Evolutionary conservation across 768 basidiomycete genomes (phyloP).

Genomic region (Trametes cubensis): DNA sequence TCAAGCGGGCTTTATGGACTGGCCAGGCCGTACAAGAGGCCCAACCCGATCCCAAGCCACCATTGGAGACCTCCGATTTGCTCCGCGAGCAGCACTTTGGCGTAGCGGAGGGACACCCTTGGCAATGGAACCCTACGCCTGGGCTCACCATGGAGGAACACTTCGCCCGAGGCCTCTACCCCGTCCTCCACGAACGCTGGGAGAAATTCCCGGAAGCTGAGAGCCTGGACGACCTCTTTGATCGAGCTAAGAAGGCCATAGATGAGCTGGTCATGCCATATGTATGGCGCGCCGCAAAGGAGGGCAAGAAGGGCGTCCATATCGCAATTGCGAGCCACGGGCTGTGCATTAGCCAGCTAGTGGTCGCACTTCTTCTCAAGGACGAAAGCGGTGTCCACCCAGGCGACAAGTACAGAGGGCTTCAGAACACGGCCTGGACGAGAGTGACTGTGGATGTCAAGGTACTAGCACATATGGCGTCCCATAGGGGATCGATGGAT

Average conservation of each 20-base stretch:
- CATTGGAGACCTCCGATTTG: constrained; percentile 49
- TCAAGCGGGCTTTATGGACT: constrained; percentile 65
- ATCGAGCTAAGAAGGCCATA: constrained; percentile 55
- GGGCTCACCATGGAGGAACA: constrained; percentile 45
- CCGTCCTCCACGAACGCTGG: constrained; percentile 45
- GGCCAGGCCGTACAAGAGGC: constrained; percentile 56
- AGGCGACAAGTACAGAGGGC: constrained; percentile 47
- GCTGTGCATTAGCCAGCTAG: constrained; percentile 57
- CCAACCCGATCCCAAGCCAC: constrained; percentile 50
- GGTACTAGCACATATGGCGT: constrained; percentile 33
- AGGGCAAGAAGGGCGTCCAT: constrained; percentile 46
- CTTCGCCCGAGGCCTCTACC: constrained; percentile 55
- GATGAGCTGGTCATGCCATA: constrained; percentile 58
- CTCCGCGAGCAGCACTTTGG: constrained; percentile 76
- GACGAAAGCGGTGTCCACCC: constrained; percentile 38
- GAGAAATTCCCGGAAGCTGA: constrained; percentile 75
- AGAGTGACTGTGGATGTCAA: constrained; percentile 52
- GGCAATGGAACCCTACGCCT: constrained; percentile 34
- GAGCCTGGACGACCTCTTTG: constrained; percentile 61
- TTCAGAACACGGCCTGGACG: constrained; percentile 74
- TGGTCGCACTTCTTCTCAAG: constrained; percentile 52
- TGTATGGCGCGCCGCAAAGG: constrained; percentile 46
- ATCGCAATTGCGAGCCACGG: constrained; percentile 79
- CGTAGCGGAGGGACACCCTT: constrained; percentile 64
- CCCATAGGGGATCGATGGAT: neutral